Evolutionary conservation across 1,139 yeast genomes (phyloP).

Genomic region (Blastobotrys indianensis): DNA sequence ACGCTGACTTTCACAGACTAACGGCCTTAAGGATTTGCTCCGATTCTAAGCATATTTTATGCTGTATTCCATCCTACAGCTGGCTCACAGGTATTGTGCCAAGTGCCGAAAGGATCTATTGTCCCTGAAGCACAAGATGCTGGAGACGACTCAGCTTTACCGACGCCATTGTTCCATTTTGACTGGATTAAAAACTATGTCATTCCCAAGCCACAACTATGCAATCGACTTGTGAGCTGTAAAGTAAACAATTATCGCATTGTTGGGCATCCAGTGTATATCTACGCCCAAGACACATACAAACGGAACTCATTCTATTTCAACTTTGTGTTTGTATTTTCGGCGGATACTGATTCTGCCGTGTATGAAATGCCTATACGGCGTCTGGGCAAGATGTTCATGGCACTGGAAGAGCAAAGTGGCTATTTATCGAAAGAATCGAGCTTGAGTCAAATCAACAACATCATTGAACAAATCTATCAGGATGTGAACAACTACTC

Average conservation of each 20-base stretch:
- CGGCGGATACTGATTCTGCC: conserved; percentile 70
- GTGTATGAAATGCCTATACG: conserved; percentile 84
- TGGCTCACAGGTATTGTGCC: conserved; percentile 90
- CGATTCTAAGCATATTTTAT: conserved; percentile 80
- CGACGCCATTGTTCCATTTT: conserved; percentile 55
- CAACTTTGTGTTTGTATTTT: conserved; percentile 88
- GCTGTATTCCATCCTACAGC: conserved; percentile 93
- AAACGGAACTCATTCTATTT: conserved; percentile 88
- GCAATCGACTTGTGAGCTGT: conserved; percentile 72
- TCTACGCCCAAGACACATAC: conserved; percentile 59
- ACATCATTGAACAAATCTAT: conserved; percentile 77
- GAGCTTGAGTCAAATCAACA: conserved; percentile 55
- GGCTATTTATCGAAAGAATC: conserved; percentile 54
- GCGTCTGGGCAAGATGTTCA: conserved; percentile 82
- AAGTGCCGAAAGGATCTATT: conserved; percentile 69
- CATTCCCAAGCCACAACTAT: conserved; percentile 87
- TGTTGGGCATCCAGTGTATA: conserved; percentile 87
- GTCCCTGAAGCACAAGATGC: conserved; percentile 34
- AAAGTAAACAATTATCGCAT: conserved; percentile 66
- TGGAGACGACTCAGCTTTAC: conserved; percentile 34
- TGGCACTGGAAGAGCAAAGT: conserved; percentile 84
- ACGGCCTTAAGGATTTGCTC: conserved; percentile 55
- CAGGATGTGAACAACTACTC: conserved; percentile 93
- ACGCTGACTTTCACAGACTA: neutral
- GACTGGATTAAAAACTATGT: conserved; percentile 83